Base-by-base conservation (phyloP, 2,329 filamentous ascomycete species). In the Ceratocystis lukuohia region DNA sequence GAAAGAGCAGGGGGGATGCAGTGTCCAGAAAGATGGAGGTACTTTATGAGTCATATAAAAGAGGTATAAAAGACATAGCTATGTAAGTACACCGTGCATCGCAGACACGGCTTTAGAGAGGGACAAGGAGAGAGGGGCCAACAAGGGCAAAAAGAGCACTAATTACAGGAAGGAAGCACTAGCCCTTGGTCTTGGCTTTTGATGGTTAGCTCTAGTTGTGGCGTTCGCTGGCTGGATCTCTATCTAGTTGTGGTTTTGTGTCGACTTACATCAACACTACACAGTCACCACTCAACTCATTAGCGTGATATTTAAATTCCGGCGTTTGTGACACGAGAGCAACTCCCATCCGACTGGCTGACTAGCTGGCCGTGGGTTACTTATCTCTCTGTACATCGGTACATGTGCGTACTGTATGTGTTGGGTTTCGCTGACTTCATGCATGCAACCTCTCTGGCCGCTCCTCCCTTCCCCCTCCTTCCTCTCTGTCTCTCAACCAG, bases 31-130 rank as follows among this genome's bases (percentile, higher is more conserved):
- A 63, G 45, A 59, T 25, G 28, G 56, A 59, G 45, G 62, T 53
- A 63, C 62, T 50, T 63, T 63, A 50, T 63, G 62, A 63, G 37
- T 63, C 62, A 63, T 45, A 63, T 59, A 59, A 59, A 59, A 59
- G 28, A 59, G 56, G 28, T 59, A 59, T 59, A 59, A 59, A 37
- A 59, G 56, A 37, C 12, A n/a, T 59, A 30, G 17, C 28, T 59
- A 59, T 33, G 56, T 17, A 59, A 59, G 56, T 59, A 59, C 56
- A 59, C 56, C 56, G 56, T 59, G 56, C 56, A 59, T 59, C 56
- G 56, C 56, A 59, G 56, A 37, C 56, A 59, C 56, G 53, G 53
- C 25, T 28, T 28, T 5, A 59, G n/a, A 33, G 30, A 17, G 56
- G 25, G 22, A 25, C 22, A 25, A 25, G 22, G 22, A 25, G 22